phyloP scores from a whole-genome alignment of 73 alveolate genomes.

The Paramecium caudatum region DNA sequence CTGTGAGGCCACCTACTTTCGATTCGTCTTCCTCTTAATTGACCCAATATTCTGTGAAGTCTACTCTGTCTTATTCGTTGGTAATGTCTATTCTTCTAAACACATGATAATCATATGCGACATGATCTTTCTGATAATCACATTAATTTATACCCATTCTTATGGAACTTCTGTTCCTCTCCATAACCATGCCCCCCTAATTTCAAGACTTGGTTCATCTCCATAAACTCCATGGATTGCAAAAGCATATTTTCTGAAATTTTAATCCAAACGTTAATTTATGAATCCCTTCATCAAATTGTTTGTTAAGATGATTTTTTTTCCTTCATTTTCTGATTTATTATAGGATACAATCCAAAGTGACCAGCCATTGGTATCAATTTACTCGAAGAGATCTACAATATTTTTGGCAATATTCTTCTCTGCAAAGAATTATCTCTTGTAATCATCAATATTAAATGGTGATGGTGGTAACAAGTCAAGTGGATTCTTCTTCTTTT shows the following conservation, averaged over 20 bases:
- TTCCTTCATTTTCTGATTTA: constrained; percentile 87
- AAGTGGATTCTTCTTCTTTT: constrained; percentile 82
- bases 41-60: constrained; percentile 30
- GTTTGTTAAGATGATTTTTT: constrained; percentile 78
- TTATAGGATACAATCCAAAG: constrained; percentile 87
- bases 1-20: constrained; percentile 26
- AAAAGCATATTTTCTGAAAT: constrained; percentile 87
- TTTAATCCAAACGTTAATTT: constrained; percentile 79
- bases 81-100: constrained; percentile 32
- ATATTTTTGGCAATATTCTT: constrained; percentile 82
- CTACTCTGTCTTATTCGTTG: background rate
- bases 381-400: constrained; percentile 76
- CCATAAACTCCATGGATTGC: constrained; percentile 95
- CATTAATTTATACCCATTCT: constrained; percentile 19
- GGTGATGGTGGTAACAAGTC: constrained; percentile 89
- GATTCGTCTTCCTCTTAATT: constrained; percentile 45
- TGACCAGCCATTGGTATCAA: constrained; percentile 89
- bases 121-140: constrained; percentile 26
- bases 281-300: constrained; percentile 86
- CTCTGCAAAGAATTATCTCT: constrained; percentile 82
- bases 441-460: constrained; percentile 84
- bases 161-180: constrained; percentile 92
- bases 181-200: constrained; percentile 96
- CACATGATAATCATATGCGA: constrained; percentile 23
- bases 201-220: constrained; percentile 92